A percentile compares a stretch with the other conserved stretches of the same genome.
phyloP scores from a whole-genome alignment of 2,329 filamentous ascomycete species.

The Phaeoacremonium minimum region DNA sequence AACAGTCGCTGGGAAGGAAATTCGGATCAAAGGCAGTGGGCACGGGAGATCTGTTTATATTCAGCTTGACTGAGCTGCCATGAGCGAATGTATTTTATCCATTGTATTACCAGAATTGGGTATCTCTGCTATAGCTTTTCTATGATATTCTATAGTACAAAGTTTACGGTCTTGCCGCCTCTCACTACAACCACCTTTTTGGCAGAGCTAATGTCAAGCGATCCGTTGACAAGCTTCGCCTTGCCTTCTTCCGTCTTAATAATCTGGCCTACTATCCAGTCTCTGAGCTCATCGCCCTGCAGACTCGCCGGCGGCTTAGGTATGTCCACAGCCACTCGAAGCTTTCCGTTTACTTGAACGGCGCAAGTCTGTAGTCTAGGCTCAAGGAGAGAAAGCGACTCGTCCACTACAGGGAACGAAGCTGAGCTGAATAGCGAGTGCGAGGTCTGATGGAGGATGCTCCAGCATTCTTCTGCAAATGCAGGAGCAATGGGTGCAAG shows the following conservation, averaged over 20 bases:
- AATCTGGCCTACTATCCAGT: conserved; percentile 60
- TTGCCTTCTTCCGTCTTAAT: conserved; percentile 57
- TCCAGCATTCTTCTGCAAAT: conserved; percentile 79
- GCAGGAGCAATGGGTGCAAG: conserved; percentile 77
- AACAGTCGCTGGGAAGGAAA: conserved; percentile 13
- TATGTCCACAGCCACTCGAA: conserved; percentile 65
- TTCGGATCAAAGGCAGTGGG: conserved; percentile 42
- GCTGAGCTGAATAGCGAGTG: conserved; percentile 38
- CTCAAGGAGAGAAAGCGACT: conserved; percentile 43
- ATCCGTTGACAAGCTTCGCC: conserved; percentile 45
- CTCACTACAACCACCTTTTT: conserved; percentile 63
- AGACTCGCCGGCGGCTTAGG: conserved; percentile 41
- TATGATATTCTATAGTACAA: conserved; percentile 41
- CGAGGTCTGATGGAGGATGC: conserved; percentile 39
- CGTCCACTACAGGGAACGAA: conserved; percentile 56
- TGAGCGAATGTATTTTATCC: too few species aligned
- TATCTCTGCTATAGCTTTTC: neutral
- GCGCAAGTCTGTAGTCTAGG: conserved; percentile 52
- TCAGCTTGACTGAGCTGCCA: too few species aligned
- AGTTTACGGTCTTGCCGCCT: conserved; percentile 68
- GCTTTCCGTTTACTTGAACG: conserved; percentile 77
- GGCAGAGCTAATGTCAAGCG: conserved; percentile 43
- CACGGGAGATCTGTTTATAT: conserved; percentile 41
- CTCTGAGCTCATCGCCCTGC: conserved; percentile 39
- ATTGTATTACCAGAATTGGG: too few species aligned